Conservation (phyloP, 2,329 filamentous ascomycete species). For the Trichoderma atroviride region DNA sequence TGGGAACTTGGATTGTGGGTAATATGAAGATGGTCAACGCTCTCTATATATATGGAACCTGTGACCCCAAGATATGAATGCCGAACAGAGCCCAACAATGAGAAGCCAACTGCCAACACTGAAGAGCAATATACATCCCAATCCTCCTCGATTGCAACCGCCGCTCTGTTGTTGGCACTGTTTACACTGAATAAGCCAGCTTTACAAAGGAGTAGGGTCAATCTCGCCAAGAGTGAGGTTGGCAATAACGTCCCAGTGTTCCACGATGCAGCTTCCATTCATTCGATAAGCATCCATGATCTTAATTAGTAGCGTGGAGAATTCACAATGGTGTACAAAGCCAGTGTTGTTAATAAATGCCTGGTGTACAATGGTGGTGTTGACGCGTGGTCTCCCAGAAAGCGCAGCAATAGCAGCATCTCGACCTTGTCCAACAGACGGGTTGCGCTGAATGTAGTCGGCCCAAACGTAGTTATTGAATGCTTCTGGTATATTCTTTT, state of each 20-base stretch:
- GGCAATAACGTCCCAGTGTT: constrained; percentile 17
- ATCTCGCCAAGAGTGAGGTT: constrained; percentile 16
- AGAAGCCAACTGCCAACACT: neutral
- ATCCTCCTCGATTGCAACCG: neutral
- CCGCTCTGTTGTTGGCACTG: neutral
- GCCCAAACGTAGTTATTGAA: constrained; percentile 12
- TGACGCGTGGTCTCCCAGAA: neutral
- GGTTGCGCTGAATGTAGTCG: constrained; percentile 21
- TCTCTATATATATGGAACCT: neutral
- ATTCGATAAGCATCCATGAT: constrained; percentile 15
- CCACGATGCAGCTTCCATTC: constrained; percentile 19
- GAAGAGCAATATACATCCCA: neutral
- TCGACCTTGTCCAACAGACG: constrained; percentile 5
- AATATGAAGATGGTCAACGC: neutral
- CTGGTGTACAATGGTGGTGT: neutral
- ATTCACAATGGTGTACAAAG: neutral
- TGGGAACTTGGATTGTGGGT: neutral
- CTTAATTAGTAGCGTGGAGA: neutral
- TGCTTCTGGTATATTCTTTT: neutral
- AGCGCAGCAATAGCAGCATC: constrained; percentile 6
- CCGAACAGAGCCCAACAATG: neutral
- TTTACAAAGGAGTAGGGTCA: neutral
- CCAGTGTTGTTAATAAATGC: neutral
- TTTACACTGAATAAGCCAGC: neutral
- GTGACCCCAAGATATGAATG: neutral